phyloP scores from a whole-genome alignment of 2,329 filamentous ascomycete species.

The Aaosphaeria arxii region DNA sequence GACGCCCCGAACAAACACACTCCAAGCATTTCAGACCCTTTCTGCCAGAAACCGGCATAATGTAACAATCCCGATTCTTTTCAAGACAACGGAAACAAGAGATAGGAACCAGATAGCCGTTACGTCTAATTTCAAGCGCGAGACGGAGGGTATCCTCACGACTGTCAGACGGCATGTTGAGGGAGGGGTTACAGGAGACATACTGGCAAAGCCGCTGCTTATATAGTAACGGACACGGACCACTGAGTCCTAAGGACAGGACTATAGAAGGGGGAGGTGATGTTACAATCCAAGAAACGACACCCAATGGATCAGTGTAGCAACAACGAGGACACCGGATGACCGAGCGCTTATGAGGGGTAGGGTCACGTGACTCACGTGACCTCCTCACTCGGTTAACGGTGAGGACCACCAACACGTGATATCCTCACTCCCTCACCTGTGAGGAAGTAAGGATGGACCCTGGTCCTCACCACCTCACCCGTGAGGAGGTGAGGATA shows the following conservation, averaged over 20 bases:
- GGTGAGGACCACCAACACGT: background rate
- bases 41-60: too few relatives aligned
- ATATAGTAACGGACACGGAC: background rate
- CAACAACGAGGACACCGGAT: background rate
- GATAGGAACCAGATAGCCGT: background rate
- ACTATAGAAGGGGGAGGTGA: background rate
- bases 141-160: too few relatives aligned
- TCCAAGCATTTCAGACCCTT: too few relatives aligned
- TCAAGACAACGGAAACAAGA: background rate
- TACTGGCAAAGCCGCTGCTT: background rate
- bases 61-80: background rate
- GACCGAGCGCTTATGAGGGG: background rate
- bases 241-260: background rate
- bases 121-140: background rate
- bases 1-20: background rate
- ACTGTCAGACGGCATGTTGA: too few relatives aligned
- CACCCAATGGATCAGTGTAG: background rate
- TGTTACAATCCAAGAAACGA: background rate
- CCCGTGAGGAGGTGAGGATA: too few relatives aligned
- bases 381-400: too few relatives aligned
- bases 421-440: background rate
- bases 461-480: too few relatives aligned
- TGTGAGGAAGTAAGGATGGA: background rate
- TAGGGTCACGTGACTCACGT: too few relatives aligned
- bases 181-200: too few relatives aligned